A percentile compares a stretch with the other conserved stretches of the same genome.
These are phyloP conservation scores for Schizonepeta tenuifolia DNA, from an alignment of 257 asterid species.

Conservation along the genomic window DNA sequence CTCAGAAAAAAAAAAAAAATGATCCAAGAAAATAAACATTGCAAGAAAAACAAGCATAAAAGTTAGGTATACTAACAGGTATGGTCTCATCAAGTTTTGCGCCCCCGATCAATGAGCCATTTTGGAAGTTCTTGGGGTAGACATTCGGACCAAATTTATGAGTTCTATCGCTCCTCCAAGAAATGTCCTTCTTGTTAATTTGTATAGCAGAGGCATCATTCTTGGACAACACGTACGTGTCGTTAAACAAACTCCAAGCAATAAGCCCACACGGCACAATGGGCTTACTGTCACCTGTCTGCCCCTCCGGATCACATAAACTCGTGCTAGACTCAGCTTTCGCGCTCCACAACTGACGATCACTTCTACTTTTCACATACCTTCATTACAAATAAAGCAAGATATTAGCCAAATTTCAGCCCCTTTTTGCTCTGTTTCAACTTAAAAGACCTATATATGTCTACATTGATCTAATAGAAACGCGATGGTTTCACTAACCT, in stretches of 20 bases:
- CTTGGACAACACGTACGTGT: constrained; percentile 56
- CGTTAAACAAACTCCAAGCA: constrained; percentile 94
- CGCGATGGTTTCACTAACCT: constrained; percentile 40
- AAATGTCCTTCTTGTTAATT: constrained; percentile 64
- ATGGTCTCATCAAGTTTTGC: constrained; percentile 56
- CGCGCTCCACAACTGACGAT: constrained; percentile 58
- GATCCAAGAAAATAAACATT: background rate
- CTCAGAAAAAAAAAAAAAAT: background rate
- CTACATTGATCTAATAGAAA: background rate
- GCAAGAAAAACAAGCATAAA: background rate
- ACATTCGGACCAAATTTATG: constrained; percentile 67
- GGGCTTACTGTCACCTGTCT: constrained; percentile 32
- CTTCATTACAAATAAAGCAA: constrained; percentile 42
- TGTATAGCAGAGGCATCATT: constrained; percentile 34
- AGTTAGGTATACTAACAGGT: constrained; percentile 63
- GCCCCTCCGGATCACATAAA: constrained; percentile 72
- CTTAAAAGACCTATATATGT: background rate
- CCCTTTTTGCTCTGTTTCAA: background rate
- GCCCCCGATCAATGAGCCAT: constrained; percentile 66
- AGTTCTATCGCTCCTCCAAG: constrained; percentile 73
- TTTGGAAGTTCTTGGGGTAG: constrained; percentile 80
- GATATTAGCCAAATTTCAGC: background rate
- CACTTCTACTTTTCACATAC: constrained; percentile 87
- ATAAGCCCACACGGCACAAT: constrained; percentile 91
- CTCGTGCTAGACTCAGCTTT: constrained; percentile 34